Base-by-base conservation (phyloP, 2,329 filamentous ascomycete species). In the Ophiognomonia clavigignenti-juglandacearum region DNA sequence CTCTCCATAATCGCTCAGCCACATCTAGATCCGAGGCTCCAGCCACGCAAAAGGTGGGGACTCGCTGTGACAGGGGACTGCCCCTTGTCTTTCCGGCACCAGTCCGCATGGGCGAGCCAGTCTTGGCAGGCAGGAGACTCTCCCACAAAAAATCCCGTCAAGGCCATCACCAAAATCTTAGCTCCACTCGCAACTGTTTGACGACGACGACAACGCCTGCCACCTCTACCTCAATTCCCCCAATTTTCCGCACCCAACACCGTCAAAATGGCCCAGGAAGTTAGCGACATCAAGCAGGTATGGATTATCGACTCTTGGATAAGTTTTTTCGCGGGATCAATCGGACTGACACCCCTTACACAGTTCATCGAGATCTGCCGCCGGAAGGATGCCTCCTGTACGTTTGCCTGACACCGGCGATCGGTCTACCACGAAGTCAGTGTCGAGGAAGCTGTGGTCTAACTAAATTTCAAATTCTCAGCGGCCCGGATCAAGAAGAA, bases 301-400 rank as follows among this genome's bases (percentile, higher is more conserved):
- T 52, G 71, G 57, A 56, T 40, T 23, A 24, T 11, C 11, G 23
- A 41, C 40, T 10, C 10, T 6, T 26, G 24, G 27, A 36, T 47
- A 35, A 41, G 20, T 13, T 40, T 26, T 38, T 39, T 36, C n/a
- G 29, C 47, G 3, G 7, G 23, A 27, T 32, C 47, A 41, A 26
- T 27, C 20, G n/a, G 35, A 34, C 57, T 59, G 50, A 60, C 54
- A 45, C 44, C 50, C 9, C n/a, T n/a, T 34, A 19, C 14, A 39
- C 72, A 96, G 83, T 98, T 98, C 88, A 95, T 98, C 75, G 93
- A 97, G 86, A 96, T 98, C 83, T 96, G 88, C 85, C 87, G 92
- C 77, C 88, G 93, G 74, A 95, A 96, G 82, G 95, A 98, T 85
- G 93, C 93, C 72, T 95, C 88, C 71, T 96, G 93, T 98, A 88